Evolutionary conservation across 129 eudicot species (phyloP).

Genomic region (Lactuca saligna): DNA sequence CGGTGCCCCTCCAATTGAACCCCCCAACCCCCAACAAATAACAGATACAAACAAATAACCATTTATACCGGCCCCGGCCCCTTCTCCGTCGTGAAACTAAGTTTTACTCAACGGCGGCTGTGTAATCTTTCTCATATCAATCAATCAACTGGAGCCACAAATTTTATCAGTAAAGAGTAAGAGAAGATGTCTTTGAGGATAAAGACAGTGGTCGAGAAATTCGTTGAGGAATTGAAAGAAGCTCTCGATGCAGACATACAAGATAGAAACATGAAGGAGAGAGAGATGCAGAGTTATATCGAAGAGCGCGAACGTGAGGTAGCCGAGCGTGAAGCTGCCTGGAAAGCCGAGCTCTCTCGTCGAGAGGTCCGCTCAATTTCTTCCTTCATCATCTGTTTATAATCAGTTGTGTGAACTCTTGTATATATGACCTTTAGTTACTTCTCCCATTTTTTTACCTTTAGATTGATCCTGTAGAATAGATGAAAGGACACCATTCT

Average conservation of each 20-base stretch:
- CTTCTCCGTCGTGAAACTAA: background rate
- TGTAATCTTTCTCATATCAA: background rate
- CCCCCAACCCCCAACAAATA: background rate
- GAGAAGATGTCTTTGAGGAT: conserved; percentile 54
- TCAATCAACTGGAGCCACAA: background rate
- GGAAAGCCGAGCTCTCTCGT: conserved; percentile 98
- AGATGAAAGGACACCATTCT: background rate
- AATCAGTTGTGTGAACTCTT: background rate
- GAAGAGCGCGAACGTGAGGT: conserved; percentile 96
- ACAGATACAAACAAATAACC: background rate
- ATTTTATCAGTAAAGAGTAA: background rate
- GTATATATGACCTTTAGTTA: background rate
- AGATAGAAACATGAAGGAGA: conserved; percentile 90
- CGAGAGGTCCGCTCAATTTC: conserved; percentile 63
- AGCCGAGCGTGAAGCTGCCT: conserved; percentile 97
- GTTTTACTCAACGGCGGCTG: background rate
- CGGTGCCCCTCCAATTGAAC: too few relatives aligned
- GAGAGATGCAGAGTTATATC: conserved; percentile 99
- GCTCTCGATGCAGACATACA: conserved; percentile 92
- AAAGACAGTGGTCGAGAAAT: conserved; percentile 64
- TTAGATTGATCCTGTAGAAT: background rate
- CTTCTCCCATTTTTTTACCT: background rate
- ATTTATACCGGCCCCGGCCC: background rate
- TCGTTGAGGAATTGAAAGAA: conserved; percentile 86
- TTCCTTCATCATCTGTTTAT: background rate